phyloP scores from a whole-genome alignment of 1,139 yeast species.

The Wickerhamomyces sp. region DNA sequence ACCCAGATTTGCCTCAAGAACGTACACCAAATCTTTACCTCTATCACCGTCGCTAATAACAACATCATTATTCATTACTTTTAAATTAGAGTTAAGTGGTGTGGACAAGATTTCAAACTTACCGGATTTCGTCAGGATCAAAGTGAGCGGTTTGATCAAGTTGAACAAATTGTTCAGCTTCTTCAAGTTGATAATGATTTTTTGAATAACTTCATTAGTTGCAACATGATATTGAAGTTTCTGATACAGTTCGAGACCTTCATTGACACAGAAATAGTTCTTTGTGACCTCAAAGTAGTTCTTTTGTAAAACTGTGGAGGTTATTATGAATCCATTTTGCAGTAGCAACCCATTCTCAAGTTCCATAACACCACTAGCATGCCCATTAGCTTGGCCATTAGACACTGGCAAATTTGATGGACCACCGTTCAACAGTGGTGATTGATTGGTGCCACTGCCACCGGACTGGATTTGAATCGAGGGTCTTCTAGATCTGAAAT shows the following conservation, averaged over 20 bases:
- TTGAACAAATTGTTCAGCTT: slow-evolving; percentile 22
- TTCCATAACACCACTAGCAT: slow-evolving; percentile 17
- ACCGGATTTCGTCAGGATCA: slow-evolving; percentile 84
- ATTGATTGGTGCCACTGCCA: no score
- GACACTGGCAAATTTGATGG: neutral
- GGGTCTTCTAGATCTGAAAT: slow-evolving; percentile 23
- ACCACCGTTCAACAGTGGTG: neutral
- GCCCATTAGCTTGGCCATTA: neutral
- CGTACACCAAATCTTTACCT: slow-evolving; percentile 84
- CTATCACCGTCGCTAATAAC: slow-evolving; percentile 98
- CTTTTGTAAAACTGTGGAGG: slow-evolving; percentile 40
- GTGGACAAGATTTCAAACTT: slow-evolving; percentile 78
- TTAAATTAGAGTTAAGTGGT: slow-evolving; percentile 49
- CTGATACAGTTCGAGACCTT: slow-evolving; percentile 27
- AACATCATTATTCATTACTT: slow-evolving; percentile 62
- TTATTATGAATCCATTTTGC: slow-evolving; percentile 42
- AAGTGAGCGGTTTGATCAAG: slow-evolving; percentile 39
- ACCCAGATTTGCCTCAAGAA: slow-evolving; percentile 60
- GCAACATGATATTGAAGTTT: slow-evolving; percentile 19
- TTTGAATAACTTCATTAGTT: slow-evolving; percentile 10
- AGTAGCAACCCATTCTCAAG: slow-evolving; percentile 55
- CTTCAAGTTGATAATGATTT: slow-evolving; percentile 20
- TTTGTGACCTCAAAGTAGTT: slow-evolving; percentile 35
- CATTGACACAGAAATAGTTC: slow-evolving; percentile 43
- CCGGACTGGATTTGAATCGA: slow-evolving; percentile 16